phyloP scores from a whole-genome alignment of 2,329 filamentous ascomycete species.

The Fusarium sublunatum region DNA sequence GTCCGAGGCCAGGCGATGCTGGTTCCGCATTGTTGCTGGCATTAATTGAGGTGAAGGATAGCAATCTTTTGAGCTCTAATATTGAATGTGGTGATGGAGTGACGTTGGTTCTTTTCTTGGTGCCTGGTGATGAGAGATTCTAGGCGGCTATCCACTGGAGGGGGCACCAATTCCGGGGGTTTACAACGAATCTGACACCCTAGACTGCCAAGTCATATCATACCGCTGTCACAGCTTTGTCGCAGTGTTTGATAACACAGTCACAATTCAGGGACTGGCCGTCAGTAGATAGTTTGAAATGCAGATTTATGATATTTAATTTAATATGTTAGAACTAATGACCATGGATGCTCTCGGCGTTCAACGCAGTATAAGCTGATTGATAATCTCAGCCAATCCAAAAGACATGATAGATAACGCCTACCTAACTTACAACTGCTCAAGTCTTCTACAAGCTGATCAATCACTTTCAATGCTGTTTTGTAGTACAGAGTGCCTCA shows the following conservation, averaged over 20 bases:
- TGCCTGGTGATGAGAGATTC: slow-evolving; percentile 33
- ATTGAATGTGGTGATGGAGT: slow-evolving; percentile 11
- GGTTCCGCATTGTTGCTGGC: slow-evolving; percentile 49
- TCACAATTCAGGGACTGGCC: no score
- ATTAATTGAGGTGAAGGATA: slow-evolving; percentile 24
- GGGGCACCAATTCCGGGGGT: slow-evolving; percentile 20
- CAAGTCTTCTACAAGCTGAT: background rate
- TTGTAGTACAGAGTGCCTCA: background rate
- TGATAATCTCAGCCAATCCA: background rate
- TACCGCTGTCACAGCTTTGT: no score
- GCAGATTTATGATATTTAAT: no score
- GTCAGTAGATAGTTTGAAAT: no score
- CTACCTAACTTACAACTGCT: background rate
- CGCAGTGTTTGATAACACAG: no score
- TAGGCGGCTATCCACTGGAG: slow-evolving; percentile 36
- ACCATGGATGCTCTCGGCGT: background rate
- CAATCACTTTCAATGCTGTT: background rate
- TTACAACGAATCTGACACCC: slow-evolving; percentile 13
- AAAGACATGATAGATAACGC: background rate
- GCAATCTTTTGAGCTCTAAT: slow-evolving; percentile 2
- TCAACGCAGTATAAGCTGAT: background rate
- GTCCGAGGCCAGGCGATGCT: slow-evolving; percentile 43
- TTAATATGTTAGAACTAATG: no score
- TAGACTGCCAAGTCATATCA: background rate
- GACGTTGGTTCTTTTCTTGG: slow-evolving; percentile 28